Percentiles rank a stretch among this genome's conserved stretches.
These are phyloP conservation scores for Vaccinium corymbosum DNA, from an alignment of 148 eudicot genomes.

Conservation along the genomic window DNA sequence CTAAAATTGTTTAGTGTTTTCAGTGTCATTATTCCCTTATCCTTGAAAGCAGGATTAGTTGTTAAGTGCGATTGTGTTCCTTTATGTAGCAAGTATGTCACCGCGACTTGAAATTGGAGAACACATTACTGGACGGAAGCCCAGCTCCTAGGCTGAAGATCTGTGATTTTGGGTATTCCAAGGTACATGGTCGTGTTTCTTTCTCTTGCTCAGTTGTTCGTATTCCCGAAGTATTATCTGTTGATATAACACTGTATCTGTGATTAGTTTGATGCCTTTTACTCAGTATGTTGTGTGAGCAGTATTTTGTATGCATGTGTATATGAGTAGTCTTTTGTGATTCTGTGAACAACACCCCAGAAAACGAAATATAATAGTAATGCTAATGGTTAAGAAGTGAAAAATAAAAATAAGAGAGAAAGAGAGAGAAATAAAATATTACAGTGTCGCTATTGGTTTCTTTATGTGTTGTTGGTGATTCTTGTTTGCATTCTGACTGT, in stretches of 20 bases:
- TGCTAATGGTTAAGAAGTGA: not conserved
- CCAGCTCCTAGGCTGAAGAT: constrained; percentile 55
- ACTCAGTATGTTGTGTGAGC: not conserved
- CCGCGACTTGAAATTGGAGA: constrained; percentile 60
- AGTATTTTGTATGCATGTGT: not conserved
- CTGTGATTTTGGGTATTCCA: constrained; percentile 71
- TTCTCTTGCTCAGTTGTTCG: not conserved
- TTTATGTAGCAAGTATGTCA: constrained; percentile 60
- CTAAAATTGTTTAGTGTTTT: not conserved
- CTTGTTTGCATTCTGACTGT: constrained; percentile 12
- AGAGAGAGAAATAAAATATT: not conserved
- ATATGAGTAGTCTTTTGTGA: constrained; percentile 12
- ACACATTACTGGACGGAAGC: constrained; percentile 60
- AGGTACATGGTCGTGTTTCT: constrained; percentile 30
- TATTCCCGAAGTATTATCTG: not conserved
- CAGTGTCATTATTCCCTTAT: not conserved
- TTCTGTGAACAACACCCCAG: not conserved
- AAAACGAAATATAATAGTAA: not conserved
- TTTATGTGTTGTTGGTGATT: constrained; percentile 3
- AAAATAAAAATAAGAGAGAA: not conserved
- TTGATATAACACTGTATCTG: not conserved
- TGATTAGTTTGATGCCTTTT: not conserved
- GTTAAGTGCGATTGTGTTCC: constrained; percentile 7
- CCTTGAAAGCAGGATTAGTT: not conserved
- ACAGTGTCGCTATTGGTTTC: not conserved